Evolutionary conservation across 495 filamentous ascomycete species (phyloP).

Genomic region (Penicillium cinerascens): DNA sequence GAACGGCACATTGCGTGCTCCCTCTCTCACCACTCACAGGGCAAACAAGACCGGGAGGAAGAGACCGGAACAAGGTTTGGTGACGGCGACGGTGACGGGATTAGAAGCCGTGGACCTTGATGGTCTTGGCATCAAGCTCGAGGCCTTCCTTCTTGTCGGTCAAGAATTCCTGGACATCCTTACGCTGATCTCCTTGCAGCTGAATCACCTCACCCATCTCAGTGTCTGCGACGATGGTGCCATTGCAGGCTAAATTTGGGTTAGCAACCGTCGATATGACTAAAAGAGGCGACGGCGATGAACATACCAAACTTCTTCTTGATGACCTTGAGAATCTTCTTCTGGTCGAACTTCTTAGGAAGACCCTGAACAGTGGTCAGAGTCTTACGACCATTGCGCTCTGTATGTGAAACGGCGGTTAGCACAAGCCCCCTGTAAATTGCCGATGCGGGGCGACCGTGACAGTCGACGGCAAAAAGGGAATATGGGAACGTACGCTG

Average conservation of each 20-base stretch:
- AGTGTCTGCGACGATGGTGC: conserved; percentile 93
- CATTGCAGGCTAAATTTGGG: conserved; percentile 83
- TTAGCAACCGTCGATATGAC: conserved; percentile 16
- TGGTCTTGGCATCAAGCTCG: conserved; percentile 89
- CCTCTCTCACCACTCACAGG: conserved; percentile 38
- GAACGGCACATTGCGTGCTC: conserved; percentile 28
- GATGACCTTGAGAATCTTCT: conserved; percentile 99
- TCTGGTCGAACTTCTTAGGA: conserved; percentile 96
- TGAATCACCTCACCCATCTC: conserved; percentile 99
- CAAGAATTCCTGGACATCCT: conserved; percentile 97
- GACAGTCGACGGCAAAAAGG: conserved; percentile 4
- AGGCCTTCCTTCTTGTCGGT: conserved; percentile 91
- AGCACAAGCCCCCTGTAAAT: conserved; percentile 16
- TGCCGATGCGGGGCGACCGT: conserved; percentile 5
- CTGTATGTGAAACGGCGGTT: conserved; percentile 44
- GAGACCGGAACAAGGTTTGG: conserved; percentile 44
- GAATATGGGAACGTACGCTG: conserved; percentile 70
- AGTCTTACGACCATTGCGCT: conserved; percentile 99
- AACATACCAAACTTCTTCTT: conserved; percentile 97
- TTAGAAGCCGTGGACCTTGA: conserved; percentile 75
- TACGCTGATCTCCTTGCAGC: conserved; percentile 97
- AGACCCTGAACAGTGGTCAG: conserved; percentile 99
- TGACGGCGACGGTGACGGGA: conserved; percentile 35
- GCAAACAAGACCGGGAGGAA: conserved; percentile 42
- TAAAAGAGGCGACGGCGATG: conserved; percentile 4